Conservation (phyloP, 768 basidiomycete species). For the Boletus subparvulus region DNA sequence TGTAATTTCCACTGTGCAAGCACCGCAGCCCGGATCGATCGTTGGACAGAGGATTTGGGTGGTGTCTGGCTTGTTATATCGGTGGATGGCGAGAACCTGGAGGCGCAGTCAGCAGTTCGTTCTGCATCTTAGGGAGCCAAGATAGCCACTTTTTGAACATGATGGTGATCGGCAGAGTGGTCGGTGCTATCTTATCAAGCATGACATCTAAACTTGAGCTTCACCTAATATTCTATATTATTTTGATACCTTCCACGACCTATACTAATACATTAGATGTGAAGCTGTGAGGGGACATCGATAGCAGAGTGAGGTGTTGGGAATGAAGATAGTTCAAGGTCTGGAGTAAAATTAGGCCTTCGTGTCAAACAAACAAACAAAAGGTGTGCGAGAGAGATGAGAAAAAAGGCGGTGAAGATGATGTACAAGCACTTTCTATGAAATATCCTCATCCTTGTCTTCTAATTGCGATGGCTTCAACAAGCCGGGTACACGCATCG, state of each 20-base stretch:
- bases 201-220: not conserved
- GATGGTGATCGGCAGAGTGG: slow-evolving; percentile 25
- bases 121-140: slow-evolving; percentile 1
- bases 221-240: slow-evolving; percentile 30
- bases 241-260: slow-evolving; percentile 27
- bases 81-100: slow-evolving; percentile 66
- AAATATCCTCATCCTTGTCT: slow-evolving; percentile 86
- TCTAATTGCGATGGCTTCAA: slow-evolving; percentile 93
- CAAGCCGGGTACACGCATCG: slow-evolving; percentile 96
- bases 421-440: slow-evolving; percentile 31
- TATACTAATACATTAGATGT: slow-evolving; percentile 41
- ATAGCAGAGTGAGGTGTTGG: slow-evolving; percentile 30
- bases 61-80: slow-evolving; percentile 90
- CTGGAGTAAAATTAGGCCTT: slow-evolving; percentile 18
- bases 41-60: slow-evolving; percentile 90
- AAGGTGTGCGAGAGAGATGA: slow-evolving; percentile 8
- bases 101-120: slow-evolving; percentile 8
- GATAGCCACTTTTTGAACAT: slow-evolving; percentile 75
- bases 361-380: slow-evolving; percentile 35
- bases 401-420: slow-evolving; percentile 28
- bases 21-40: slow-evolving; percentile 77
- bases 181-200: slow-evolving; percentile 14
- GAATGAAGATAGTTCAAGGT: slow-evolving; percentile 31
- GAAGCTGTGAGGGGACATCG: slow-evolving; percentile 30
- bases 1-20: slow-evolving; percentile 83